Base-by-base conservation (phyloP, 2,329 filamentous ascomycete species). In the Didymella glomerata region DNA sequence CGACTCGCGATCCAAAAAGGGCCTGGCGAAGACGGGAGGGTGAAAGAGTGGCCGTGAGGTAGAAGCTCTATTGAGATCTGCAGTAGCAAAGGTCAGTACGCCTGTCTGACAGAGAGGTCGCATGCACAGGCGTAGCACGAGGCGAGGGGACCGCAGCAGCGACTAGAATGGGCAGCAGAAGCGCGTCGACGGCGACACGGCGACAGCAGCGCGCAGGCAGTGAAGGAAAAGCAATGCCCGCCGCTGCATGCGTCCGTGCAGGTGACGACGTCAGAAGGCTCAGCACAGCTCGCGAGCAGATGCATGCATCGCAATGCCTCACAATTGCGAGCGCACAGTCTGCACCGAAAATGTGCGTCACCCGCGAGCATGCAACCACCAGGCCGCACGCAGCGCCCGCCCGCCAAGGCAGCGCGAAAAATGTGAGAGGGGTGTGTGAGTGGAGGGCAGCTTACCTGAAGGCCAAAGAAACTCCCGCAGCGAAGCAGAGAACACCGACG, bases 1-100 rank as follows among this genome's bases (percentile, higher is more conserved):
- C 69, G 68, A 68, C 54, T 63, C 58, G 68, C 68, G 69, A 68
- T 65, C 68, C 66, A 64, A 63, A 64, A 62, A 64, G 54, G 49
- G 56, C 56, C 45, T 56, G 52, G 45, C 48, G 57, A 54, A 53
- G 58, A 54, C 56, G 56, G 56, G 56, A 59, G 59, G 63, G 66
- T 62, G 70, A 74, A 72, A 61, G 74, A 75, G 68, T 68, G 69
- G 70, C 65, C 65, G 74, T 70, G 65, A 72, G 56, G 50, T 50
- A 59, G 56, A 56, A 32, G 57, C 57, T 60, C 57, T 55, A 60
- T 55, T 54, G 52, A 60, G 57, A 60, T 60, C 57, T 60, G 32
- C 36, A 18, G 48, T 42, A 18, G 48, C 42, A 45, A 48, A 52
- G 48, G 68, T 71, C 65, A 70, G 71, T 66, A 47, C 44, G 50